Evolutionary conservation across 805 yeast species (phyloP), one percentile per base, ranked within the genome.

Genomic region (Danielozyma ontarioensis): DNA sequence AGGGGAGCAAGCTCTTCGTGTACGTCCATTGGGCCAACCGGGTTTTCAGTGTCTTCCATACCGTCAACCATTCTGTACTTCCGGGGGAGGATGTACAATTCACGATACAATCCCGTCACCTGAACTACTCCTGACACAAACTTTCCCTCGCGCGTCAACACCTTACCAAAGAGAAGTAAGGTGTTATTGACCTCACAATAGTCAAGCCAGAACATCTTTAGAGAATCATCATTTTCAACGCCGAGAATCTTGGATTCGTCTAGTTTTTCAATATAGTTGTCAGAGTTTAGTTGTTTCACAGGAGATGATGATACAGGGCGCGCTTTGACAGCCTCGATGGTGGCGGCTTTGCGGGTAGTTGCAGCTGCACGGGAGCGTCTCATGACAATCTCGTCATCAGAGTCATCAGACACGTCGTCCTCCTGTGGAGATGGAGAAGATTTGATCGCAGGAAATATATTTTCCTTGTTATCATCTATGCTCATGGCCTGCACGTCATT

Each of bases 201-300:
- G 57, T 93, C 98, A 19, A 84, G 60, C 97, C 97, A 93, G 56
- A 73, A 93, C 80, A 90, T 78, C 46, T 76, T 74, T 52, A 88
- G 72, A 1, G 68, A 45, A 28, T 71, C 73, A 11, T 42, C 35
- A 12, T 42, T 41, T 11, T 40, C 45, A 4, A 27, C 21, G 7
- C 41, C 46, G n/a, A 50, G 30, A 13, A 55, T 36, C 12, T 44
- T 42, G 2, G 50, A 34, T 29, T 51, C 48, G 8, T 56, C 61
- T 17, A 65, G 31, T 37, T 66, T 66, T 21, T 60, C 65, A 2
- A 67, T 59, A 37, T 55, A 50, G 21, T 52, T 46, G 7, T 48
- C 36, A 17, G 47, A 40, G 11, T 55, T 32, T 17, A 47, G 41
- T n/a, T n/a, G n/a, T n/a, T n/a, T n/a, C n/a, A n/a, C n/a, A 7